Percentiles rank a stretch among this genome's conserved stretches.
Evolutionary conservation across 768 basidiomycete species (phyloP).

Genomic region (Phanerochaete carnosa): DNA sequence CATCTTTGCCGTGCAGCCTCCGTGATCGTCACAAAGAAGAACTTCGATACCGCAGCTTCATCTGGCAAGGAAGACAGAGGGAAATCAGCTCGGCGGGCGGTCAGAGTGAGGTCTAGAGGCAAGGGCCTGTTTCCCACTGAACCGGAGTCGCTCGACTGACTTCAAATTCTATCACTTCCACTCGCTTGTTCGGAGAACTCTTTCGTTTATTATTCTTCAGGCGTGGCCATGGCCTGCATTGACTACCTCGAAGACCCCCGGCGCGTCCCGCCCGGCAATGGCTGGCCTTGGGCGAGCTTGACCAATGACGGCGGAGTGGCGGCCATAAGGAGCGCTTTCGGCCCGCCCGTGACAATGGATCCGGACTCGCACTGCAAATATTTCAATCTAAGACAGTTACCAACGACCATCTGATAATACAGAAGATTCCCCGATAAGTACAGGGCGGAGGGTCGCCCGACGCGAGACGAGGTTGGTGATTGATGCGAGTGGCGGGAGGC

Average conservation of each 20-base stretch:
- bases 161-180: background rate
- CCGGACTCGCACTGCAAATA: background rate
- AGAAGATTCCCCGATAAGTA: background rate
- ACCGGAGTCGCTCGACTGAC: constrained; percentile 1
- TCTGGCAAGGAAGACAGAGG: background rate
- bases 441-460: background rate
- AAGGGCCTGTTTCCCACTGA: background rate
- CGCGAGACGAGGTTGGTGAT: background rate
- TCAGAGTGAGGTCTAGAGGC: background rate
- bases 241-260: background rate
- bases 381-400: background rate
- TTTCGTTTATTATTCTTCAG: background rate
- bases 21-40: background rate
- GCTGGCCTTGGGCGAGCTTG: background rate
- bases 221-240: background rate
- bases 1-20: constrained; percentile 3
- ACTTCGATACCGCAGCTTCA: background rate
- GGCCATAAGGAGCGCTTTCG: background rate
- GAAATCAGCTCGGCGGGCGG: background rate
- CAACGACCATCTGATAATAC: background rate
- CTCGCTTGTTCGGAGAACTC: background rate
- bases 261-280: background rate
- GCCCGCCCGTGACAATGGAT: background rate
- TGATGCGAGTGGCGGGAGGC: constrained; percentile 3
- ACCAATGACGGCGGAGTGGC: background rate